Evolutionary conservation across 1,139 yeast species (phyloP), one percentile per base, ranked within the genome.

Genomic region (Eremothecium cymbalariae): DNA sequence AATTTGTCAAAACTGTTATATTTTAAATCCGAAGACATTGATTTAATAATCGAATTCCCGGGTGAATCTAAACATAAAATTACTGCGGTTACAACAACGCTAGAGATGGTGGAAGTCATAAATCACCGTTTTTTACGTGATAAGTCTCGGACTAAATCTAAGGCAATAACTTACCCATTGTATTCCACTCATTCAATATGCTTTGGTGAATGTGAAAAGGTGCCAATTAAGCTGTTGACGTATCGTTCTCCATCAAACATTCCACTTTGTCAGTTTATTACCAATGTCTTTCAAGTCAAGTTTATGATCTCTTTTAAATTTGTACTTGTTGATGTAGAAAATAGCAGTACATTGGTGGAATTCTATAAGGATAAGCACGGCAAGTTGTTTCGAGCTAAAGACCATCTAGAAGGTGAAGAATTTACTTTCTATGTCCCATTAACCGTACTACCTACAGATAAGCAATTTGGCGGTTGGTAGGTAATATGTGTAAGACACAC

Each of bases 21-120:
- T 45, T 69, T 67, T 35, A 44, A 67, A 8, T 73, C 77, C 1
- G 78, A 73, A 24, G 71, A 68, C 37, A 57, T 72, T 7, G 62
- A 62, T 38, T 57, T 70, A 28, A 50, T 57, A 0, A 47, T 71
- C 7, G 53, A 53, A 20, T 47, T 63, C 18, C 38, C 41, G 14
- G 32, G 31, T 4, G 33, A 25, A 3, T 28, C 38, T 6, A 27
- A 28, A 16, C 39, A 38, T 11, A 38, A 41, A 17, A 48, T 56
- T 2, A 56, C 60, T 14, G 65, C 63, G 1, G 44, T 60, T 1
- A 43, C 59, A 2, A 47, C 54, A 2, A 40, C 57, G 0, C 38
- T 63, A 15, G 61, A 62, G 32, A 40, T 53, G 4, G 38, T 55
- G 9, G 67, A 62, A 35, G 29, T 57, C 2, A 38, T 62, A 9